Percentiles rank a stretch among this genome's conserved stretches.
phyloP scores from a whole-genome alignment of 2,329 filamentous ascomycete genomes.

The Colletotrichum theobromicola region DNA sequence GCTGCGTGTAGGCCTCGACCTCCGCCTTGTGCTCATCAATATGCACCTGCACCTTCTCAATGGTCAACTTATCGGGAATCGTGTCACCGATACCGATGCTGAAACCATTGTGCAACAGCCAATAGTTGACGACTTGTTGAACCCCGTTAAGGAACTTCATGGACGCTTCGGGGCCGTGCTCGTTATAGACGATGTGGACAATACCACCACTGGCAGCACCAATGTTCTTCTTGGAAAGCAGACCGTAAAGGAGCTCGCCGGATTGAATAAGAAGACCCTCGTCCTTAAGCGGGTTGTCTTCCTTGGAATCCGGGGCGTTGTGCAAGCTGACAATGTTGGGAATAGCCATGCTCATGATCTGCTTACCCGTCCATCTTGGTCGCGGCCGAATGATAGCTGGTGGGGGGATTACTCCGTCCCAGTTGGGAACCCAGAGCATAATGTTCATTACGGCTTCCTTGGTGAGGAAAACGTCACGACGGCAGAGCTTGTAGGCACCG shows the following conservation, averaged over 20 bases:
- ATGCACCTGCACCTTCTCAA: slow-evolving; percentile 81
- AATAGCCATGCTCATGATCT: slow-evolving; percentile 93
- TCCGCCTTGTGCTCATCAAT: slow-evolving; percentile 83
- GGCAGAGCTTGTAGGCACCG: slow-evolving; percentile 95
- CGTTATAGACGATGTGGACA: slow-evolving; percentile 95
- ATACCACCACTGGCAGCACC: slow-evolving; percentile 91
- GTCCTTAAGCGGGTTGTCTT: slow-evolving; percentile 71
- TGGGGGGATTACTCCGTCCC: slow-evolving; percentile 92
- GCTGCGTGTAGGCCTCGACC: slow-evolving; percentile 75
- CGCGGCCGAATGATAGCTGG: slow-evolving; percentile 94
- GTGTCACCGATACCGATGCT: slow-evolving; percentile 99
- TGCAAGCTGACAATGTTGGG: slow-evolving; percentile 85
- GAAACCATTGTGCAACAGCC: slow-evolving; percentile 94
- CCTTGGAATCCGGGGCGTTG: slow-evolving; percentile 64
- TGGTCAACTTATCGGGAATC: slow-evolving; percentile 86
- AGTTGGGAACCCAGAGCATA: slow-evolving; percentile 95
- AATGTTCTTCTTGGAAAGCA: slow-evolving; percentile 92
- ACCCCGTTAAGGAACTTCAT: slow-evolving; percentile 96
- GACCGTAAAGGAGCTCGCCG: slow-evolving; percentile 88
- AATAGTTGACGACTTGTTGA: slow-evolving; percentile 95
- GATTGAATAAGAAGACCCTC: slow-evolving; percentile 83
- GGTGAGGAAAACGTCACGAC: slow-evolving; percentile 87
- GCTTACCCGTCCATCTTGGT: slow-evolving; percentile 97
- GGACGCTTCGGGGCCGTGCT: slow-evolving; percentile 82
- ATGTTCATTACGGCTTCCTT: slow-evolving; percentile 96